A percentile compares a stretch with the other conserved stretches of the same genome.
phyloP scores from a whole-genome alignment of 2,329 filamentous ascomycete species.

The Botrytis pseudocinerea region DNA sequence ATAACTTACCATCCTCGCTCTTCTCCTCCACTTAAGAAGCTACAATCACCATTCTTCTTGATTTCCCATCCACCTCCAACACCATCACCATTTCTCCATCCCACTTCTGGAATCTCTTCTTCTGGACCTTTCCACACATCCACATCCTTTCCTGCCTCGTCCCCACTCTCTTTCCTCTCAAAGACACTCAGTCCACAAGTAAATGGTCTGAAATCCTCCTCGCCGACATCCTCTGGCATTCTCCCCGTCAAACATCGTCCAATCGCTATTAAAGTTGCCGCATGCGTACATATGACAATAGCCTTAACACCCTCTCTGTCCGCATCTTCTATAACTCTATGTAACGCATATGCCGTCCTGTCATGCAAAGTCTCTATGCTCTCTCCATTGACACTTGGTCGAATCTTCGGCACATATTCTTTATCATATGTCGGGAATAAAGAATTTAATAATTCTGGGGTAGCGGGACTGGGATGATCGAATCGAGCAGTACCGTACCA shows the following conservation, averaged over 20 bases:
- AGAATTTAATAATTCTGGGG: constrained; percentile 58
- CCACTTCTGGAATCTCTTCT: constrained; percentile 44
- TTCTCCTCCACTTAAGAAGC: constrained; percentile 74
- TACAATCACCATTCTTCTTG: constrained; percentile 78
- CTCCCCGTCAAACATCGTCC: constrained; percentile 78
- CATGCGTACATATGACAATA: constrained; percentile 83
- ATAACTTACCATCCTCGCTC: constrained; percentile 80
- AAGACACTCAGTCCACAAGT: constrained; percentile 80
- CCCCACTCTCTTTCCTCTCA: constrained; percentile 46
- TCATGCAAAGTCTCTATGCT: constrained; percentile 77
- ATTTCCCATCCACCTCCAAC: constrained; percentile 80
- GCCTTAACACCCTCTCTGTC: constrained; percentile 70
- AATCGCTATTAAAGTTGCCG: constrained; percentile 83
- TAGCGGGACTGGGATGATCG: constrained; percentile 77
- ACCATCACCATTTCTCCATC: constrained; percentile 61
- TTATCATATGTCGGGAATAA: constrained; percentile 64
- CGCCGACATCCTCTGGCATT: constrained; percentile 69
- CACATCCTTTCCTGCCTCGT: constrained; percentile 42
- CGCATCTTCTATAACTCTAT: constrained; percentile 68
- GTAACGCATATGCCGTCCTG: constrained; percentile 69
- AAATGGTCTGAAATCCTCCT: constrained; percentile 81
- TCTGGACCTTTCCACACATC: constrained; percentile 45
- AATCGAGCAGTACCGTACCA: constrained; percentile 91
- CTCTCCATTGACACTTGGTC: constrained; percentile 75
- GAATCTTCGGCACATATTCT: constrained; percentile 64